These are phyloP conservation scores for Fragilaria crotonensis DNA, from an alignment of 108 stramenopile genomes.

Conservation along the genomic window DNA sequence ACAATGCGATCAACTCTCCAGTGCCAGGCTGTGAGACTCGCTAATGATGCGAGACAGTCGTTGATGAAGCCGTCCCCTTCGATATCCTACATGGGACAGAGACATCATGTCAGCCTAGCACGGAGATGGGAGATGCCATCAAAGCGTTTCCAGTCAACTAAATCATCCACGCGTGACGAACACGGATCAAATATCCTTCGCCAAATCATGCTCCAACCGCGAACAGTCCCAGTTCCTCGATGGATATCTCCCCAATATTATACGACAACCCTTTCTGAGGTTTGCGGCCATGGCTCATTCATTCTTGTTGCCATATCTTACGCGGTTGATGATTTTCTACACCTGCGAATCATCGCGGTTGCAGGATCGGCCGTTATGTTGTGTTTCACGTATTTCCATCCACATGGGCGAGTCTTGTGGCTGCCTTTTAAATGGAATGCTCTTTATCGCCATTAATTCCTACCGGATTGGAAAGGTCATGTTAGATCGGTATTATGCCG, in stretches of 20 bases:
- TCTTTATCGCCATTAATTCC: conserved; percentile 65
- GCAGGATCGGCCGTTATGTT: conserved; percentile 67
- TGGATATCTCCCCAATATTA: conserved; percentile 65
- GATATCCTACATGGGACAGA: too few species aligned
- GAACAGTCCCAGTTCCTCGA: conserved; percentile 63
- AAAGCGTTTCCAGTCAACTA: too few species aligned
- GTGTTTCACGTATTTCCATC: conserved; percentile 84
- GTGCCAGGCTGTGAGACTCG: too few species aligned
- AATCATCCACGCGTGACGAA: neutral
- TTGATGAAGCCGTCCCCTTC: too few species aligned
- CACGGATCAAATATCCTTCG: neutral
- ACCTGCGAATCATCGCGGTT: conserved; percentile 68
- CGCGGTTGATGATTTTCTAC: conserved; percentile 64
- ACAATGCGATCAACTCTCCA: too few species aligned
- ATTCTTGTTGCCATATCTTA: conserved; percentile 76
- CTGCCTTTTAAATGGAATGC: conserved; percentile 82
- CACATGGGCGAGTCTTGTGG: conserved; percentile 79
- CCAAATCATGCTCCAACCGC: conserved; percentile 27
- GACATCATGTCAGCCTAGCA: too few species aligned
- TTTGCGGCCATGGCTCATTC: conserved; percentile 71
- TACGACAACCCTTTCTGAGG: conserved; percentile 59
- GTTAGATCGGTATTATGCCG: conserved; percentile 42
- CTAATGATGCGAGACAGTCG: too few species aligned
- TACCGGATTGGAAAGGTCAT: conserved; percentile 57
- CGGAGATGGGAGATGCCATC: too few species aligned